A percentile compares a stretch with the other conserved stretches of the same genome.
phyloP scores from a whole-genome alignment of 176 grass and related monocot species.

The Chloris gayana region DNA sequence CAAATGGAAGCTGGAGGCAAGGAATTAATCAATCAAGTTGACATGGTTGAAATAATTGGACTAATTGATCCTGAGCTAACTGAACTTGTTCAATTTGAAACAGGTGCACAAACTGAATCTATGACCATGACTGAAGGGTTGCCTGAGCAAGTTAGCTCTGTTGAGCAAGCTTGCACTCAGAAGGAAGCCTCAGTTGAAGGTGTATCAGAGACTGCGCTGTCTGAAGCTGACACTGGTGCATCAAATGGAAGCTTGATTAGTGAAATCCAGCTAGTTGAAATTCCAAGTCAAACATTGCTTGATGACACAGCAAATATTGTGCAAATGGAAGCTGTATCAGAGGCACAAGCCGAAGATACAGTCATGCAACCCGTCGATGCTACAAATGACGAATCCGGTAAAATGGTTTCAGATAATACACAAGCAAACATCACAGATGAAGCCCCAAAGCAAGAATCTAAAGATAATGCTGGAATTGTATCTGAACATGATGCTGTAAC shows the following conservation, averaged over 20 bases:
- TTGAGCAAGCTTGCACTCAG: slow-evolving; percentile 10
- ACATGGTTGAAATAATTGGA: slow-evolving; percentile 26
- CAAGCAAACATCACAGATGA: slow-evolving; percentile 14
- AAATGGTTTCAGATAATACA: slow-evolving; percentile 24
- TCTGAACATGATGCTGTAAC: slow-evolving; percentile 20
- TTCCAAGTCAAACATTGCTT: slow-evolving; percentile 8
- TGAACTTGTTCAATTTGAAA: slow-evolving; percentile 1
- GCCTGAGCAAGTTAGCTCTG: slow-evolving; percentile 22
- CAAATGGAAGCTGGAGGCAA: slow-evolving; percentile 32
- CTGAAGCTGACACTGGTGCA: slow-evolving; percentile 15
- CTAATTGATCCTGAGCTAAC: slow-evolving; percentile 25
- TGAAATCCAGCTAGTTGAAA: background rate
- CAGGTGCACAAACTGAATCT: slow-evolving; percentile 28
- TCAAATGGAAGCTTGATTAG: slow-evolving; percentile 2
- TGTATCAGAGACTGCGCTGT: background rate
- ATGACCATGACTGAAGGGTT: slow-evolving; percentile 11
- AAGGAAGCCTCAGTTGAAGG: background rate
- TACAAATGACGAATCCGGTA: background rate
- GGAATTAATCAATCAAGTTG: slow-evolving; percentile 25
- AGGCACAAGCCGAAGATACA: background rate
- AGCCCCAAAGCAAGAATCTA: background rate
- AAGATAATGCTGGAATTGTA: background rate
- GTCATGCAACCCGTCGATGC: background rate
- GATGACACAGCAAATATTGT: background rate
- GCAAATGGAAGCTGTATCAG: slow-evolving; percentile 12